Evolutionary conservation across 2,329 filamentous ascomycete genomes (phyloP).

Genomic region (Orbilia blumenaviensis): DNA sequence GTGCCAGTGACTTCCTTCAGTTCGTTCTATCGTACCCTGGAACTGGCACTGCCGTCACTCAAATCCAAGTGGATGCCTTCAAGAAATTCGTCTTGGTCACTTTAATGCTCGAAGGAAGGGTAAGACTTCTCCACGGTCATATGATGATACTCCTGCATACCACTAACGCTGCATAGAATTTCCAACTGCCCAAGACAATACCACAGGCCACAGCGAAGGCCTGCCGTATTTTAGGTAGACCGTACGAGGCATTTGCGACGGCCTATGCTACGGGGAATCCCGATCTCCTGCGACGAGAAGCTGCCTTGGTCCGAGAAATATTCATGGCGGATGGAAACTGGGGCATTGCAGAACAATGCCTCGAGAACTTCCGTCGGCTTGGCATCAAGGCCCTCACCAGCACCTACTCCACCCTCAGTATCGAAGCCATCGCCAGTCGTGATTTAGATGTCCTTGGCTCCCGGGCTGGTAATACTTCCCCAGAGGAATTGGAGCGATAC

Average conservation of each 20-base stretch:
- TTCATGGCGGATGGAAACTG: constrained; percentile 79
- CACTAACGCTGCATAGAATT: constrained; percentile 33
- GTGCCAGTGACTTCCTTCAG: constrained; percentile 57
- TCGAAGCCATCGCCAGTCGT: constrained; percentile 63
- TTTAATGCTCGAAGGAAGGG: constrained; percentile 74
- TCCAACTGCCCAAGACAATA: constrained; percentile 46
- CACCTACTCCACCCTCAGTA: constrained; percentile 73
- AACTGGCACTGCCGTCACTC: constrained; percentile 52
- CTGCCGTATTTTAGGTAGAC: constrained; percentile 68
- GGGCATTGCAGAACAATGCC: constrained; percentile 74
- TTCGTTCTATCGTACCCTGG: constrained; percentile 57
- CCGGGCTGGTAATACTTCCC: constrained; percentile 52
- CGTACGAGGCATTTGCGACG: constrained; percentile 75
- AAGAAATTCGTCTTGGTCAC: constrained; percentile 87
- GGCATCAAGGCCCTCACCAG: constrained; percentile 77
- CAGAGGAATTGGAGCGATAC: constrained; percentile 56
- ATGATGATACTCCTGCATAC: constrained; percentile 2
- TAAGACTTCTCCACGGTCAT: constrained; percentile 59
- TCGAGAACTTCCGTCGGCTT: constrained; percentile 76
- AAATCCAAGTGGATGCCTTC: constrained; percentile 74
- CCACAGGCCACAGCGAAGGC: constrained; percentile 15
- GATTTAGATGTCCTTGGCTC: constrained; percentile 56
- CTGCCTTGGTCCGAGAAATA: constrained; percentile 68
- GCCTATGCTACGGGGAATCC: constrained; percentile 72
- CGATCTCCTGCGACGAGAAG: constrained; percentile 71